phyloP scores from a whole-genome alignment of 805 yeast species.

The Isabelozyma gotoi region DNA sequence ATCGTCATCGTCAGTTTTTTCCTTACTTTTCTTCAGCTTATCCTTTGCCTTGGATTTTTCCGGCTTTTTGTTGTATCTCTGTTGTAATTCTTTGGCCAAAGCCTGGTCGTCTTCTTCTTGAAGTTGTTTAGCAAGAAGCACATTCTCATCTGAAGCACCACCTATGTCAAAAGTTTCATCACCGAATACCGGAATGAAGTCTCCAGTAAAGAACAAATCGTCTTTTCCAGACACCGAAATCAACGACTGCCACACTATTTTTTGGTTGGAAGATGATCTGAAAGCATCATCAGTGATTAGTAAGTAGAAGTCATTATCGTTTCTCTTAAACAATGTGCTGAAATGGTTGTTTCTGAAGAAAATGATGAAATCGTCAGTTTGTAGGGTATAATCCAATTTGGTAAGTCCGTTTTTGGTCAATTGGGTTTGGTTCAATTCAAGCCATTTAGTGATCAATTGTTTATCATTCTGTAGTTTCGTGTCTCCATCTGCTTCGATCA shows the following conservation, averaged over 20 bases:
- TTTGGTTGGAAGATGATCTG: constrained; percentile 30
- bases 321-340: constrained; percentile 60
- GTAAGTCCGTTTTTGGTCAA: constrained; percentile 67
- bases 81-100: constrained; percentile 47
- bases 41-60: constrained; percentile 3
- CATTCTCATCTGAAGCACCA: constrained; percentile 16
- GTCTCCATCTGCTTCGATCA: constrained; percentile 20
- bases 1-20: constrained; percentile 2
- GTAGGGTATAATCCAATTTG: constrained; percentile 43
- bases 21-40: constrained; percentile 1
- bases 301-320: constrained; percentile 50
- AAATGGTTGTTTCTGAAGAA: constrained; percentile 92
- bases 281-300: constrained; percentile 78
- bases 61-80: constrained; percentile 19
- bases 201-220: constrained; percentile 71
- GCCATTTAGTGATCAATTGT: constrained; percentile 29
- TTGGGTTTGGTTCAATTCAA: constrained; percentile 69
- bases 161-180: constrained; percentile 7
- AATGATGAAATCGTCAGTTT: constrained; percentile 58
- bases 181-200: constrained; percentile 50
- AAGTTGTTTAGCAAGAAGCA: constrained; percentile 41
- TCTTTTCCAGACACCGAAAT: constrained; percentile 63
- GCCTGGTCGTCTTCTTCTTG: constrained; percentile 60
- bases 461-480: constrained; percentile 8
- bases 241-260: constrained; percentile 79